Conservation (phyloP, 495 filamentous ascomycete species). For the Neurospora terricola region DNA sequence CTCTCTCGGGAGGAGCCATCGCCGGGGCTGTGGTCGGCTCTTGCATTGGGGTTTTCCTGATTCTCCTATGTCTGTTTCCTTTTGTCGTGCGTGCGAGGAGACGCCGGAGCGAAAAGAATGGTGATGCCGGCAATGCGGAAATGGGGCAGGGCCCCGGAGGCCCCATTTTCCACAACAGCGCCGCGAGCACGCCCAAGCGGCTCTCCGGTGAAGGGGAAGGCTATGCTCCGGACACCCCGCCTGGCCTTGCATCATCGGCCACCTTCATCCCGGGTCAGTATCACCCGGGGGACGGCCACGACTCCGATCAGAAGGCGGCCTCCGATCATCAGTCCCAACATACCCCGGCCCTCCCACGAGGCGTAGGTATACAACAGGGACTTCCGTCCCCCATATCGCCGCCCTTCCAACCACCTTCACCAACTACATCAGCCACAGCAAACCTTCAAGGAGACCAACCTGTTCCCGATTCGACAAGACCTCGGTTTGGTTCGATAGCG, state of each 20-base stretch:
- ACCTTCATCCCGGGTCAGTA: slow-evolving; percentile 1
- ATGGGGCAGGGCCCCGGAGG: slow-evolving; percentile 26
- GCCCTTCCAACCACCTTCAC: slow-evolving; percentile 12
- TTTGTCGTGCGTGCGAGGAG: slow-evolving; percentile 23
- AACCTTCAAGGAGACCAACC: neutral
- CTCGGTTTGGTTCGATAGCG: slow-evolving; percentile 8
- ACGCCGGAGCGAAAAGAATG: slow-evolving; percentile 12
- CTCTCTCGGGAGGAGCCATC: slow-evolving; percentile 21
- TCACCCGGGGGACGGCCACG: slow-evolving; percentile 7
- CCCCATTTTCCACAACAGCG: slow-evolving; percentile 15
- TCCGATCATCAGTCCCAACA: slow-evolving; percentile 8
- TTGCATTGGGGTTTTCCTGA: slow-evolving; percentile 20
- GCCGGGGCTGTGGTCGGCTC: slow-evolving; percentile 28
- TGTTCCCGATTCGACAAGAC: neutral
- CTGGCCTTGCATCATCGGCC: neutral
- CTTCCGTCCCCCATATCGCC: slow-evolving; percentile 21
- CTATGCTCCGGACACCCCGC: neutral
- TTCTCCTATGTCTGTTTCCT: slow-evolving; percentile 23
- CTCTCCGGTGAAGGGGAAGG: slow-evolving; percentile 7
- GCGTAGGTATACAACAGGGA: slow-evolving; percentile 15
- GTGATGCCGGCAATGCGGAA: slow-evolving; percentile 19
- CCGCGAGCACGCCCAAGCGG: slow-evolving; percentile 15
- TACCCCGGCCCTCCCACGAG: slow-evolving; percentile 8
- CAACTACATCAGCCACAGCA: neutral
- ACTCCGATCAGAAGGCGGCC: slow-evolving; percentile 8